A percentile compares a stretch with the other conserved stretches of the same genome.
Conservation (phyloP, 305 asterid species). For the Fraxinus floribunda region DNA sequence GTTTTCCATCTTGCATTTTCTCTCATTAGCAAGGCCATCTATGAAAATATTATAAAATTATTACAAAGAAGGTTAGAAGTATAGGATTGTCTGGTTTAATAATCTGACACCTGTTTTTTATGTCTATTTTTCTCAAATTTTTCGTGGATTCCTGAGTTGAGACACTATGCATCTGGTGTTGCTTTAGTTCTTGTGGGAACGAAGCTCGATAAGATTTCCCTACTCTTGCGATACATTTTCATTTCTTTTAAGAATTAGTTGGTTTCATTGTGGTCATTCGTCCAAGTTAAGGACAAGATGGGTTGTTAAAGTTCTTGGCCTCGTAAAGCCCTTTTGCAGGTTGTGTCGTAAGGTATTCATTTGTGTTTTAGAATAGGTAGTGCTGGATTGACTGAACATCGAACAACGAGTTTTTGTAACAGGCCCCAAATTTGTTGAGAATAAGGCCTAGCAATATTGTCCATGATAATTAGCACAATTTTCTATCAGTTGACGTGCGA, state of each 20-base stretch:
- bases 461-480: background rate
- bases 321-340: background rate
- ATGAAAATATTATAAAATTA: constrained; percentile 42
- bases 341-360: background rate
- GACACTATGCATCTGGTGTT: constrained; percentile 65
- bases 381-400: background rate
- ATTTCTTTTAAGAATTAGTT: background rate
- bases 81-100: background rate
- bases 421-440: background rate
- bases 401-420: background rate
- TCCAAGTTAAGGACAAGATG: background rate
- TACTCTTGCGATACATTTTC: background rate
- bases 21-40: constrained; percentile 62
- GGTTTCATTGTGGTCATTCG: background rate
- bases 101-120: background rate
- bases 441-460: background rate
- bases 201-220: constrained; percentile 45
- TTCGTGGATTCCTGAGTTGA: constrained; percentile 64
- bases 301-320: background rate
- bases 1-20: constrained; percentile 61
- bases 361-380: background rate
- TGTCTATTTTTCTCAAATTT: background rate
- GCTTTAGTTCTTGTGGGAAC: constrained; percentile 65
- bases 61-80: constrained; percentile 43
- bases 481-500: background rate